phyloP scores from a whole-genome alignment of 768 basidiomycete species.

The Fomitopsis serialis region DNA sequence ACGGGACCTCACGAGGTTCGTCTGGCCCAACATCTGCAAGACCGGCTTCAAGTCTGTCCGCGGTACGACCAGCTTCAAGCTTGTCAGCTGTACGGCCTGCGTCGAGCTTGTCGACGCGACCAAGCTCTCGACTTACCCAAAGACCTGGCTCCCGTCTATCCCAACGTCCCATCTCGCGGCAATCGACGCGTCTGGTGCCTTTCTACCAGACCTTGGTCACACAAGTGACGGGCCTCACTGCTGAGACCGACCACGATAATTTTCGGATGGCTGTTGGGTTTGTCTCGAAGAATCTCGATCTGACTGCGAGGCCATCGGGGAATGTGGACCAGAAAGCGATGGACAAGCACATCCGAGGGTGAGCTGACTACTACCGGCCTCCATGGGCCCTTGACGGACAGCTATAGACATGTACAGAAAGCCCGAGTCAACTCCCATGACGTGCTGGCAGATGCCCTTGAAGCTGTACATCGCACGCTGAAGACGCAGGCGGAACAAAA shows the following conservation, averaged over 20 bases:
- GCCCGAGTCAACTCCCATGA: slow-evolving; percentile 66
- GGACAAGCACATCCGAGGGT: slow-evolving; percentile 54
- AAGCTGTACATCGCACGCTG: slow-evolving; percentile 45
- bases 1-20: slow-evolving; percentile 32
- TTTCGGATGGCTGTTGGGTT: slow-evolving; percentile 49
- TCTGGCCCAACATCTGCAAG: slow-evolving; percentile 36
- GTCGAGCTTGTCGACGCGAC: slow-evolving; percentile 30
- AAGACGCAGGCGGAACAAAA: slow-evolving; percentile 43
- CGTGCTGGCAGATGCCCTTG: slow-evolving; percentile 52
- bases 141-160: slow-evolving; percentile 27
- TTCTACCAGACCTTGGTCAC: slow-evolving; percentile 49
- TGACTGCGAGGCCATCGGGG: slow-evolving; percentile 49
- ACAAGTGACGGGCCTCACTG: slow-evolving; percentile 46
- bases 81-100: slow-evolving; percentile 37
- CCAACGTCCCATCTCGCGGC: slow-evolving; percentile 48
- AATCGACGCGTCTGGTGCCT: slow-evolving; percentile 46
- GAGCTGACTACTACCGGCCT: slow-evolving; percentile 8
- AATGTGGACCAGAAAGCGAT: slow-evolving; percentile 51
- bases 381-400: neutral
- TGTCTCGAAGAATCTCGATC: slow-evolving; percentile 55
- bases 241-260: slow-evolving; percentile 37
- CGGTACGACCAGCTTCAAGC: slow-evolving; percentile 39
- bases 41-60: slow-evolving; percentile 34
- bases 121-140: slow-evolving; percentile 24
- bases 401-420: slow-evolving; percentile 37